Conservation (phyloP, 495 filamentous ascomycete species). For the Patellaria atrata region DNA sequence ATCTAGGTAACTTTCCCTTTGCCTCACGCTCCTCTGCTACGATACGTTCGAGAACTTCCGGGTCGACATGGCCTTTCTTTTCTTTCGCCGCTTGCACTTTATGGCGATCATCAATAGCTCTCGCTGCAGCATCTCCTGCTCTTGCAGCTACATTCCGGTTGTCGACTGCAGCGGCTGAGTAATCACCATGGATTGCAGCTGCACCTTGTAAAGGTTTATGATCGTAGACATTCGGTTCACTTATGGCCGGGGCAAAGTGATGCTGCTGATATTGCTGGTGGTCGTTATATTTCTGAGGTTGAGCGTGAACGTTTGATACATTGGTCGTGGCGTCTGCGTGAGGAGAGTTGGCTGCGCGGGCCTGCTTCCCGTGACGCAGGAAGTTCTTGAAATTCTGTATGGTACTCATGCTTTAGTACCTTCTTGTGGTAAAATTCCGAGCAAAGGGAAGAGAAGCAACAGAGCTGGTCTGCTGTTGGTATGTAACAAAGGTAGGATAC, state of each 20-base stretch:
- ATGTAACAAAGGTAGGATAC: too few species aligned
- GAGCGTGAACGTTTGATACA: constrained; percentile 51
- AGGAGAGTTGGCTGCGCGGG: constrained; percentile 50
- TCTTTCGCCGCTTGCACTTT: constrained; percentile 27
- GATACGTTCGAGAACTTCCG: constrained; percentile 60
- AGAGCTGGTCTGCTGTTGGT: too few species aligned
- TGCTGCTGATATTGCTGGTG: constrained; percentile 36
- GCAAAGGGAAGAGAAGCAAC: too few species aligned
- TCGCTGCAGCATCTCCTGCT: constrained; percentile 43
- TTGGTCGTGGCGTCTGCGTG: constrained; percentile 52
- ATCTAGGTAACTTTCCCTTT: constrained; percentile 73
- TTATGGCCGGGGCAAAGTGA: constrained; percentile 46
- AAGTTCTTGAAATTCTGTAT: constrained; percentile 94
- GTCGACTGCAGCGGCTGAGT: constrained; percentile 44
- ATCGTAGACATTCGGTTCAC: constrained; percentile 33
- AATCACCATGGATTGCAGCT: constrained; percentile 26
- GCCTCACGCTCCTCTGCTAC: constrained; percentile 80
- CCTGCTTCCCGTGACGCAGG: constrained; percentile 96
- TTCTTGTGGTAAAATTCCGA: too few species aligned
- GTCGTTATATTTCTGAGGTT: constrained; percentile 40
- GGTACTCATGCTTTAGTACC: constrained; percentile 33
- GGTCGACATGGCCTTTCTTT: constrained; percentile 42
- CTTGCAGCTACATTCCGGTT: constrained; percentile 49
- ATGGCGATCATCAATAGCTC: constrained; percentile 35
- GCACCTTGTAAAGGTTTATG: constrained; percentile 31